phyloP scores from a whole-genome alignment of 2,329 filamentous ascomycete species.

The Parastagonospora avenae region DNA sequence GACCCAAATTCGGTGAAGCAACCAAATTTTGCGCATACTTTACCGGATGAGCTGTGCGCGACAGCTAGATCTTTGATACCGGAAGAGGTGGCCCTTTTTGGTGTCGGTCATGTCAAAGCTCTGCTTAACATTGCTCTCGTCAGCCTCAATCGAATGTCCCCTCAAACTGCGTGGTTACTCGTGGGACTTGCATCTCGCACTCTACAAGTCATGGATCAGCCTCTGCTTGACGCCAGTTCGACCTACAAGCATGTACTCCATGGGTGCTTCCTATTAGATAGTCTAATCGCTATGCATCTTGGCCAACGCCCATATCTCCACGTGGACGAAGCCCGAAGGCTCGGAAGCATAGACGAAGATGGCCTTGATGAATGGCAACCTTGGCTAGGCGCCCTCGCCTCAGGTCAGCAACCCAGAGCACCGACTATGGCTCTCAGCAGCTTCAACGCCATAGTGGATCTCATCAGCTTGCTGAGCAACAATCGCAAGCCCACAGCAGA shows the following conservation, averaged over 20 bases:
- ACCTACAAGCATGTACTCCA: slow-evolving; percentile 54
- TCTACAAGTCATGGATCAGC: slow-evolving; percentile 49
- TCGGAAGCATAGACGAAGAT: slow-evolving; percentile 64
- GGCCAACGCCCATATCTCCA: slow-evolving; percentile 58
- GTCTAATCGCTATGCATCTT: slow-evolving; percentile 59
- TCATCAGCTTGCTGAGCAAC: slow-evolving; percentile 31
- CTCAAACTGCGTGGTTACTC: slow-evolving; percentile 65
- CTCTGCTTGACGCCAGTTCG: slow-evolving; percentile 34
- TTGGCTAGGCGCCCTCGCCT: slow-evolving; percentile 63
- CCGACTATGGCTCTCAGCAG: slow-evolving; percentile 56
- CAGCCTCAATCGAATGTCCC: slow-evolving; percentile 64
- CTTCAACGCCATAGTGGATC: slow-evolving; percentile 56
- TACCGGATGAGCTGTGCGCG: slow-evolving; percentile 29
- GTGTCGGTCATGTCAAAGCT: slow-evolving; percentile 50
- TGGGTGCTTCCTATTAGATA: slow-evolving; percentile 68
- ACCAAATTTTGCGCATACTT: slow-evolving; percentile 8
- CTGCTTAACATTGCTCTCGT: slow-evolving; percentile 62
- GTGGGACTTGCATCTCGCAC: slow-evolving; percentile 68
- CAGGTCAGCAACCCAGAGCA: slow-evolving; percentile 21
- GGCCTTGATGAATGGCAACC: slow-evolving; percentile 76
- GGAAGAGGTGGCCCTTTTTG: slow-evolving; percentile 35
- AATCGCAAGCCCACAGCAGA: slow-evolving; percentile 26
- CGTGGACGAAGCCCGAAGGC: slow-evolving; percentile 53
- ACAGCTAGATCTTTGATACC: slow-evolving; percentile 39
- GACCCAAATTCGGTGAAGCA: not conserved